These are phyloP conservation scores for Fusarium abutilonis DNA, from an alignment of 2,329 filamentous ascomycete genomes.

Conservation along the genomic window DNA sequence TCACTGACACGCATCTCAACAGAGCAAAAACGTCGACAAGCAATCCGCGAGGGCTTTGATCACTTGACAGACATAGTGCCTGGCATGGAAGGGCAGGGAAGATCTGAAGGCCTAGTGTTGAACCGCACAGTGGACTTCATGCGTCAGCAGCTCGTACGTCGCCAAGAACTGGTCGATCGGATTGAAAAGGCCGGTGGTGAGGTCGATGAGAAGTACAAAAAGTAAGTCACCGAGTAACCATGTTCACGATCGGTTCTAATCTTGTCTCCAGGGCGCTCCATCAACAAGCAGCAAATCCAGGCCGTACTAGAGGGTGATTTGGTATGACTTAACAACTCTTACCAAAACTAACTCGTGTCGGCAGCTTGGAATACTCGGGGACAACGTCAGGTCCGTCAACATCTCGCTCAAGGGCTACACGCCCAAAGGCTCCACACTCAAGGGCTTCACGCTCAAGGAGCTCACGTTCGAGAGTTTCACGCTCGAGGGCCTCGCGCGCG, in stretches of 20 bases:
- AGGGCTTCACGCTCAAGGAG: too few species aligned
- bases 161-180: constrained; percentile 65
- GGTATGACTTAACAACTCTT: not conserved
- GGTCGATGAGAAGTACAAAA: constrained; percentile 60
- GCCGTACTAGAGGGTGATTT: constrained; percentile 32
- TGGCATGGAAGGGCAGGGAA: constrained; percentile 81
- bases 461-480: too few species aligned
- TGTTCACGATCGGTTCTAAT: constrained; percentile 16
- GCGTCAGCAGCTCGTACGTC: constrained; percentile 66
- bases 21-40: constrained; percentile 62
- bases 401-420: not conserved
- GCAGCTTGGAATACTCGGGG: not conserved
- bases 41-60: constrained; percentile 86
- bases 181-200: constrained; percentile 68
- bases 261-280: constrained; percentile 31
- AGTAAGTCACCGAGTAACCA: constrained; percentile 47
- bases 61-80: constrained; percentile 82
- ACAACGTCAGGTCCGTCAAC: not conserved
- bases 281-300: constrained; percentile 30
- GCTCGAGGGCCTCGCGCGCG: too few species aligned
- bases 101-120: constrained; percentile 87
- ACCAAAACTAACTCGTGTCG: not conserved
- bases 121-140: constrained; percentile 75
- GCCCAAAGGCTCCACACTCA: too few species aligned
- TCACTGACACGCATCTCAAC: constrained; percentile 23